Evolutionary conservation across 805 yeast genomes (phyloP).

Genomic region (Alloascoidea africana): DNA sequence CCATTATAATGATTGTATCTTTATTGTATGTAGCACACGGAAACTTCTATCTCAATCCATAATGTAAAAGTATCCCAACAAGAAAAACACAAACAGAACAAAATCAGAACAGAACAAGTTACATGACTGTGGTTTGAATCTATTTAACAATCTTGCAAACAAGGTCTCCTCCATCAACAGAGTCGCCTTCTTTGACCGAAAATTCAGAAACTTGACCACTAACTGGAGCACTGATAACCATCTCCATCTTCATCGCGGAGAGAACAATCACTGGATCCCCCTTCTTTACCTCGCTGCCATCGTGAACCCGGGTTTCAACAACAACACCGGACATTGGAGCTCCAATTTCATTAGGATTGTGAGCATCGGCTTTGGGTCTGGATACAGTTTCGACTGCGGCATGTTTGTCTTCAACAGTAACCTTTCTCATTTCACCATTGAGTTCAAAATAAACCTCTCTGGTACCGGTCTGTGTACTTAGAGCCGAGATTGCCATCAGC

Average conservation of each 20-base stretch:
- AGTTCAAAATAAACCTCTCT: slow-evolving; percentile 96
- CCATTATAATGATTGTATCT: too few species aligned
- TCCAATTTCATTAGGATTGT: slow-evolving; percentile 84
- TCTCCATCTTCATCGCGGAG: slow-evolving; percentile 99
- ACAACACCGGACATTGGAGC: slow-evolving; percentile 99
- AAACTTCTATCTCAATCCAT: too few species aligned
- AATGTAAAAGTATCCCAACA: too few species aligned
- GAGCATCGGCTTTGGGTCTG: slow-evolving; percentile 82
- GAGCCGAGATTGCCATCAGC: slow-evolving; percentile 85
- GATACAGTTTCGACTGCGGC: slow-evolving; percentile 75
- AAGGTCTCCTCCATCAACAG: slow-evolving; percentile 90
- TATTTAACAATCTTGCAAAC: slow-evolving; percentile 46
- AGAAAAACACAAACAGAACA: too few species aligned
- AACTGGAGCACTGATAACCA: slow-evolving; percentile 90
- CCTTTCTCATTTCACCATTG: slow-evolving; percentile 97
- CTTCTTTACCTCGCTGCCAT: slow-evolving; percentile 81
- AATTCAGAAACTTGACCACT: slow-evolving; percentile 74
- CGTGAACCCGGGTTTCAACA: slow-evolving; percentile 83
- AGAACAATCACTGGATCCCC: slow-evolving; percentile 91
- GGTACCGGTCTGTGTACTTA: slow-evolving; percentile 70
- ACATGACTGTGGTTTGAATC: too few species aligned
- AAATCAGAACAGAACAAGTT: too few species aligned
- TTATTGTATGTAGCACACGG: too few species aligned
- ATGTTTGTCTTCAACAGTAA: slow-evolving; percentile 76
- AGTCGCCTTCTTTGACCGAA: slow-evolving; percentile 76